Base-by-base conservation (phyloP, 148 eudicot genomes). In the Fagopyrum esculentum region DNA sequence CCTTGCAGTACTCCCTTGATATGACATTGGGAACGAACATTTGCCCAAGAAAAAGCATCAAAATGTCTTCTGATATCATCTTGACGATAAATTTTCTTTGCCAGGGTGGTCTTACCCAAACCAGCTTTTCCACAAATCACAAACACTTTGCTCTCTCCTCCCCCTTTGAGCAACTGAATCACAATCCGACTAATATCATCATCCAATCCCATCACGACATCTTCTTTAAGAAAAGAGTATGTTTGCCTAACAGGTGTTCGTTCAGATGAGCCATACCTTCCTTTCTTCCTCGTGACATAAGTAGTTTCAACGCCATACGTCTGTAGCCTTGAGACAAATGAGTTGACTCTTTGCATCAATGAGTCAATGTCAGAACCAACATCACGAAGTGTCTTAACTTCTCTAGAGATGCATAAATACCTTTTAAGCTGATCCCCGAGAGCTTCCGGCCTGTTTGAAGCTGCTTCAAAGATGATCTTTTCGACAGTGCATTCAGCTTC, bases 101-200 rank as follows among this genome's bases (percentile, higher is more conserved):
- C 79, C 9, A 80, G 16, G 77, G 75, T 55, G 29, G 82, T 80
- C 45, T 80, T 80, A 43, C 82, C 82, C n/a, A 76, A 46, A 73
- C 82, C 77, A 54, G 74, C 73, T 15, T 9, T 71, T 17, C 82
- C 82, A 66, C 50, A 76, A 29, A 80, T 73, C 5, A 74, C 59
- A 47, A 76, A 5, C 10, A 69, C 69, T 73, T 4, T 60, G 57
- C 57, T 49, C 2, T 45, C 19, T 47, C 54, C 4, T 72, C 12
- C 10, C 9, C 74, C 57, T 40, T 29, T 52, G 57, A 52, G 57
- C 69, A 76, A 44, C 6, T 45, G 4, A 9, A 7, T 0, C 35
- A 80, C 40, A 55, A 76, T 44, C 29, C 43, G 1, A 2, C 51
- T 45, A 30, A 76, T 7, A 44, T 66, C 59, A 5, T 9, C 10